These are phyloP conservation scores for Leccinum colubrinum DNA, from an alignment of 1,284 basidiomycete species.

Conservation along the genomic window DNA sequence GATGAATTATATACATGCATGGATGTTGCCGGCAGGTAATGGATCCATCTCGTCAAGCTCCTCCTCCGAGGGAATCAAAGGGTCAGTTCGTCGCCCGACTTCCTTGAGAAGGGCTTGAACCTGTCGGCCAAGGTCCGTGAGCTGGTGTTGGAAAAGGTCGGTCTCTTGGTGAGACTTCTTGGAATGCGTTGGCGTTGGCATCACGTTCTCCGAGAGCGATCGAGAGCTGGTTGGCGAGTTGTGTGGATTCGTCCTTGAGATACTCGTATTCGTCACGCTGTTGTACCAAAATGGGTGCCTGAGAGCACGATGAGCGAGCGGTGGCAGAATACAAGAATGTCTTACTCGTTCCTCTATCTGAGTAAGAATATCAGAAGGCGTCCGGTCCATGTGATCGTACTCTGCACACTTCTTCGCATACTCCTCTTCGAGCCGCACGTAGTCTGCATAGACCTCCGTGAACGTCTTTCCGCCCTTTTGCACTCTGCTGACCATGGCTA, in stretches of 20 bases:
- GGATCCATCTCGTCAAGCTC: constrained; percentile 55
- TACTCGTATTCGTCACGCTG: constrained; percentile 86
- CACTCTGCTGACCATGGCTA: constrained; percentile 78
- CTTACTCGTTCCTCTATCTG: not conserved
- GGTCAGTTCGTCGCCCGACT: constrained; percentile 79
- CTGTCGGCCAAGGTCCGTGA: constrained; percentile 87
- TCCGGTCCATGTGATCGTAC: constrained; percentile 41
- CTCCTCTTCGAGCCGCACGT: constrained; percentile 79
- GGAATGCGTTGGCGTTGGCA: constrained; percentile 44
- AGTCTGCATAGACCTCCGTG: constrained; percentile 89
- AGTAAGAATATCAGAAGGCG: constrained; percentile 44
- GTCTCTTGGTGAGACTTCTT: constrained; percentile 68
- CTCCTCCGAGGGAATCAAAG: constrained; percentile 72
- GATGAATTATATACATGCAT: constrained; percentile 27
- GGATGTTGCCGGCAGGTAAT: constrained; percentile 55
- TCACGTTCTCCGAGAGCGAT: constrained; percentile 71
- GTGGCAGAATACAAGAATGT: not conserved
- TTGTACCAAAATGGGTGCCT: constrained; percentile 85
- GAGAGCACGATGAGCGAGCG: constrained; percentile 2
- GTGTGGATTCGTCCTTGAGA: constrained; percentile 65
- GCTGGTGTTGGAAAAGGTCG: constrained; percentile 69
- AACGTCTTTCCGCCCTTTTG: constrained; percentile 79
- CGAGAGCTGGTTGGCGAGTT: constrained; percentile 79
- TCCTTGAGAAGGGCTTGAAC: constrained; percentile 75
- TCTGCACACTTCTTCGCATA: constrained; percentile 43